These are phyloP conservation scores for Bipolaris zeicola DNA, from an alignment of 2,329 filamentous ascomycete genomes.

Conservation along the genomic window DNA sequence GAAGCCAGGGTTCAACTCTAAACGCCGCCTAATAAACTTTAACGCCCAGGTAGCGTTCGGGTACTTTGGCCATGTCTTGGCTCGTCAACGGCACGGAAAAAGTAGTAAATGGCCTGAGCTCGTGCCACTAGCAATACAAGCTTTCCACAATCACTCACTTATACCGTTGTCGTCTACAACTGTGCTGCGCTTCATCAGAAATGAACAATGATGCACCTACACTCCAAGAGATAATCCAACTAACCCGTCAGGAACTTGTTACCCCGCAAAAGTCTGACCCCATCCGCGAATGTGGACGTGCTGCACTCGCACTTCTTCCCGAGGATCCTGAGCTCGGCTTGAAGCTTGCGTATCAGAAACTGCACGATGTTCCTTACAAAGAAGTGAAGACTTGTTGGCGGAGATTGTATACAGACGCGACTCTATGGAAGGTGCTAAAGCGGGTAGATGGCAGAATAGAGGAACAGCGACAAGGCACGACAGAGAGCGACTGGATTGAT, in stretches of 20 bases:
- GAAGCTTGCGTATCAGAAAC: conserved; percentile 65
- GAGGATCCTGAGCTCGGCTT: conserved; percentile 58
- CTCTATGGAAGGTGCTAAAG: conserved; percentile 64
- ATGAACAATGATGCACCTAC: conserved; percentile 25
- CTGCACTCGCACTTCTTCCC: conserved; percentile 47
- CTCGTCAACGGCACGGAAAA: conserved; percentile 16
- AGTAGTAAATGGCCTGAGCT: conserved; percentile 14
- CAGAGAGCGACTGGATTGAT: conserved; percentile 55
- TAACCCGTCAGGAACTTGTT: conserved; percentile 35
- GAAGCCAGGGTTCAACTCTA: conserved; percentile 4
- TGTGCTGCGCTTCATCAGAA: not conserved
- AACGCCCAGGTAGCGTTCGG: conserved; percentile 11
- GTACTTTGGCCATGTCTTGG: conserved; percentile 16
- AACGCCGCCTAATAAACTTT: not conserved
- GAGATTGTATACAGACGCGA: conserved; percentile 72
- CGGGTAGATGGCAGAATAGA: conserved; percentile 24
- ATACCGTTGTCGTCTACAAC: not conserved
- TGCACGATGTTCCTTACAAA: conserved; percentile 72
- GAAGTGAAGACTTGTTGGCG: conserved; percentile 72
- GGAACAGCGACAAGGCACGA: conserved; percentile 8
- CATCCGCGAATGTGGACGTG: conserved; percentile 51
- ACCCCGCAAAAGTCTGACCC: conserved; percentile 25
- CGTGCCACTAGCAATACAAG: conserved; percentile 8
- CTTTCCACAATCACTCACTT: not conserved
- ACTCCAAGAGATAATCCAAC: conserved; percentile 29